Evolutionary conservation across 441 rosid genomes (phyloP).

Genomic region (Euphorbia celastroides): DNA sequence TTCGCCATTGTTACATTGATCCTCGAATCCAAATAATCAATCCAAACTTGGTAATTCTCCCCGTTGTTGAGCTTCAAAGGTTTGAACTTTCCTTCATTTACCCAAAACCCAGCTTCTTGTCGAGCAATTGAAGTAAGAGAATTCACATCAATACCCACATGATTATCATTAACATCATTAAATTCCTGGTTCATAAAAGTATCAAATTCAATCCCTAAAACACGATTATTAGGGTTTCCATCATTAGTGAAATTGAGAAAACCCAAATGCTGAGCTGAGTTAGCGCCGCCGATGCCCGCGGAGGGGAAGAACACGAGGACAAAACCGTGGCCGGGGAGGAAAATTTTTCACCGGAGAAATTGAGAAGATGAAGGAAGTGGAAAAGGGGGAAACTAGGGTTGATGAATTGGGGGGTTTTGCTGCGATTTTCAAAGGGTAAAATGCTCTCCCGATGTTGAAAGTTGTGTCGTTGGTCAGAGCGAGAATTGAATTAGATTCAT

Average conservation of each 20-base stretch:
- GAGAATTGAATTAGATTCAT: conserved; percentile 25
- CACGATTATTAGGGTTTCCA: conserved; percentile 21
- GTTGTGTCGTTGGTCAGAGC: conserved; percentile 32
- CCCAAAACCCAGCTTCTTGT: conserved; percentile 43
- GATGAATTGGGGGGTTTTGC: conserved; percentile 13
- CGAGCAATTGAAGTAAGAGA: conserved; percentile 44
- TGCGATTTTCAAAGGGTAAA: conserved; percentile 29
- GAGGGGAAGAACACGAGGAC: conserved; percentile 24
- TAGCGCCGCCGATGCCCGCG: conserved; percentile 19
- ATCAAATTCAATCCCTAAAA: conserved; percentile 32
- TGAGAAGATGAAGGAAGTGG: conserved; percentile 10
- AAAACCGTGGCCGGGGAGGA: conserved; percentile 32
- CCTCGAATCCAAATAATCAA: conserved; percentile 41
- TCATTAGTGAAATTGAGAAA: conserved; percentile 31
- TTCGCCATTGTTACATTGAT: conserved; percentile 51
- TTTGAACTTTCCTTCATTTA: conserved; percentile 24
- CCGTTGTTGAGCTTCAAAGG: conserved; percentile 47
- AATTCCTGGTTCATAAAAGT: conserved; percentile 28
- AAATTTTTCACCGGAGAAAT: conserved; percentile 4
- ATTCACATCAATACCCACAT: conserved; percentile 52
- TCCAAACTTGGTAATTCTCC: conserved; percentile 66
- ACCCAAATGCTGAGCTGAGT: conserved; percentile 27
- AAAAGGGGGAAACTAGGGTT: not conserved
- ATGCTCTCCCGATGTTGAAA: conserved; percentile 39
- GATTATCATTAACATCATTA: conserved; percentile 34